Evolutionary conservation across 108 stramenopile species (phyloP), one percentile per base, ranked within the genome.

Genomic region (Conticribra guillardii): DNA sequence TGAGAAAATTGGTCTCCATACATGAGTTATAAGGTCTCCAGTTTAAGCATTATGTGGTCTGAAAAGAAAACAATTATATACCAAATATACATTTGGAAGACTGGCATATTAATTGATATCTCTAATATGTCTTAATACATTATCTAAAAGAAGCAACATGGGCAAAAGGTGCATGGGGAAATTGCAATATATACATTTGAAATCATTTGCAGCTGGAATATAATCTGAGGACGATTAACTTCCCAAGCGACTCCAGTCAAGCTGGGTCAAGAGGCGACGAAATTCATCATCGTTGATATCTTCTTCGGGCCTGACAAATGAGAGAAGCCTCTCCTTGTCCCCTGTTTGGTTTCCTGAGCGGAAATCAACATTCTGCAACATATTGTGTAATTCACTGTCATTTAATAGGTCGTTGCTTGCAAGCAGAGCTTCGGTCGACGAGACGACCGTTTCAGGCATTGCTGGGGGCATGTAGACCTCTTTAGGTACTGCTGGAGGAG

Each of bases 1-100:
- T 94, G 11, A 94, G 80, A 60, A 91, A 94, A 31, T 82, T 59
- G 14, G 71, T 79, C 31, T 76, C 79, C 79, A 80, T 78, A 29
- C 75, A 63, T 74, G 9, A n/a, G n/a, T n/a, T n/a, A n/a, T n/a
- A n/a, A n/a, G n/a, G n/a, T n/a, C n/a, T n/a, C n/a, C n/a, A n/a
- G n/a, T n/a, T n/a, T n/a, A n/a, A n/a, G n/a, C n/a, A n/a, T n/a
- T n/a, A n/a, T n/a, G n/a, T n/a, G n/a, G n/a, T n/a, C n/a, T n/a
- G n/a, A n/a, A n/a, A n/a, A n/a, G n/a, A n/a, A n/a, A n/a, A n/a
- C n/a, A n/a, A n/a, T n/a, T n/a, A n/a, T n/a, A n/a, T n/a, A n/a
- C n/a, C n/a, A n/a, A n/a, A n/a, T n/a, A n/a, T n/a, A n/a, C n/a
- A n/a, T n/a, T n/a, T n/a, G n/a, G n/a, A n/a, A n/a, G n/a, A n/a